Base-by-base conservation (phyloP, 306 rosid genomes). In the Lathyrus tuberosus region DNA sequence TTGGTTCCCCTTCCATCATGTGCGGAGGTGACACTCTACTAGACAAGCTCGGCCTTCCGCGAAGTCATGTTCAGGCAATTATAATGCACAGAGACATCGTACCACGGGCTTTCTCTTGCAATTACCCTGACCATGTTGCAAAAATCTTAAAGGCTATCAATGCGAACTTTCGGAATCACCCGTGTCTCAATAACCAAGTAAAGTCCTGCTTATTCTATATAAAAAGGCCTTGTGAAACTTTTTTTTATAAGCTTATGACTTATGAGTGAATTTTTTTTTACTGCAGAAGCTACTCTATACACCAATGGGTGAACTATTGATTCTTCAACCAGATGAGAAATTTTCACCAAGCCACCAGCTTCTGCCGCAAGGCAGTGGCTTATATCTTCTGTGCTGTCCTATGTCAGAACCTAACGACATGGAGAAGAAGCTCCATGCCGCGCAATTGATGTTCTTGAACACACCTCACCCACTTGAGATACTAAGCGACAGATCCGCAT, bases 391-490 rank as follows among this genome's bases (percentile, higher is more conserved):
- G 67, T 66, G 70, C 33, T 60, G 85, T 43, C 83, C 91, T 13
- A 42, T 71, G 35, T 80, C 91, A 5, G 85, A 85, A 28, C 79
- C 78, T 60, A 67, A 41, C 16, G 81, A 69, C 35, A 73, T 77
- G 13, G 87, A 87, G 65, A 88, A 82, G 87, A 83, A 75, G 79
- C 95, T 91, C 63, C 89, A 63, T 5, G 88, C 86, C 16, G 99
- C 97, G 2, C 73, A 83, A 44, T 59, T 74, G 75, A 79, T 75
- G 22, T 94, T 94, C 83, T 60, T 94, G 54, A 94, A 89, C 89
- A 79, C 99, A 3, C 99, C 99, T 2, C 99, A 94, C 77, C 99
- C 99, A 20, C 97, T 94, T 0, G 99, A 94, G 80, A 89, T 84
- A 65, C 65, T 94, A 49, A 86, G 96, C 20, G 92, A 94, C 40